Base-by-base conservation (phyloP, 257 asterid genomes). In the Solanum etuberosum region DNA sequence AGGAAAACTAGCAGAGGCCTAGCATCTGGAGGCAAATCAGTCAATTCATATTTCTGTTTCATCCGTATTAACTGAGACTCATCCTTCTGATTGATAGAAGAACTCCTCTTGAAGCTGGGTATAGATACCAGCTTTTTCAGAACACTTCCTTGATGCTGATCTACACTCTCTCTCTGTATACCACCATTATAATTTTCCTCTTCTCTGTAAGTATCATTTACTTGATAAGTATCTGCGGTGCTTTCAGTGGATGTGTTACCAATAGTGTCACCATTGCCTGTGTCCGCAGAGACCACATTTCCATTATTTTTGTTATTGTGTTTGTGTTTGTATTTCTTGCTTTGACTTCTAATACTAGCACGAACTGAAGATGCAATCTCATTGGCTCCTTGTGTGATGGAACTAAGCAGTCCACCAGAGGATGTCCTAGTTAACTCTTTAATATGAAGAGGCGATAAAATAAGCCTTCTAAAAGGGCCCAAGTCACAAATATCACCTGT, bases 321-420 rank as follows among this genome's bases (percentile, higher is more conserved):
- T 91, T 92, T 97, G 90, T 95, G 35, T 25, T 65, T 65, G 1
- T 65, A 83, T 89, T 96, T 96, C 92, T 90, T 96, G 89, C 96
- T 88, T 90, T 95, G 97, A 92, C 94, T 95, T 92, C 96, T 93
- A 88, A 97, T 92, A 87, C 90, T 97, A 88, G 99, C 98, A 89
- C 99, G 95, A 81, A 97, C 98, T 65, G 99, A 90, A 87, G 98
- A 97, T 42, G 99, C 99, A 84, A 97, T 95, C 90, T 92, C 99
- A 92, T 97, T 96, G 88, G 99, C 99, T 86, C 99, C 99, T 54
- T 95, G 97, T 48, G 99, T 97, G 80, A 97, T 96, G 86, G 99
- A 93, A 88, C 95, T 97, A 73, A 97, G 90, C 87, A 97, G 89
- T 80, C 99, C 99, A 83, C 95, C 98, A 68, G 97, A 86, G 68